Evolutionary conservation across 768 basidiomycete genomes (phyloP), one percentile per base, ranked within the genome.

Genomic region (Gymnopilus junonius): DNA sequence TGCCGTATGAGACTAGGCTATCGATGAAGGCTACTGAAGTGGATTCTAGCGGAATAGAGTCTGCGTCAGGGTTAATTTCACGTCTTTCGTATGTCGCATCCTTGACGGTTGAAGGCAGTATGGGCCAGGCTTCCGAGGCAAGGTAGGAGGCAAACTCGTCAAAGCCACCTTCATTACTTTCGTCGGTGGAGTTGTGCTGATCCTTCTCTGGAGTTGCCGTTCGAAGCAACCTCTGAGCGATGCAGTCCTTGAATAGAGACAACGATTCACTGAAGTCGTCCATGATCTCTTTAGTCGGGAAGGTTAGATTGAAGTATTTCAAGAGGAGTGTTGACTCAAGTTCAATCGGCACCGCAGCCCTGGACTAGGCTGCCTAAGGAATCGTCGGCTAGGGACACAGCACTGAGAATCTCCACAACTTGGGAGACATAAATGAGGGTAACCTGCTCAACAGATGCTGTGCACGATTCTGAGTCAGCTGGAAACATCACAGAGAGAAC

Each of bases 61-160:
- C 80, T 25, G 77, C 71, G 21, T 80, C 75, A 7, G 79, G 76
- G 0, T 77, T 53, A 1, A 55, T 57, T 8, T 65, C 62, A 12
- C 74, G 73, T 2, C 70, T 74, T 50, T 80, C 80, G 70, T 81
- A 78, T 10, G 82, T 74, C 2, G 74, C 73, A 39, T 80, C 78
- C 39, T 74, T 78, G 7, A 84, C 64, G 3, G 66, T 17, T 4
- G 23, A 11, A 2, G 85, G 82, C 4, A 87, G 72, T 8, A 72
- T 68, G 14, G 76, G 62, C 85, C 85, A 87, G 4, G 80, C 70
- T 71, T 87, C 85, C 3, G 73, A 63, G 2, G 83, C 83, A 8
- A 87, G 80, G 65, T 85, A 88, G 0, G 77, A 76, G 0, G 80
- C 72, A 67, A 87, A 87, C 1, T 88, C 87, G 70, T 84, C 83